phyloP scores from a whole-genome alignment of 768 basidiomycete genomes.

The Lenzites betulinus region DNA sequence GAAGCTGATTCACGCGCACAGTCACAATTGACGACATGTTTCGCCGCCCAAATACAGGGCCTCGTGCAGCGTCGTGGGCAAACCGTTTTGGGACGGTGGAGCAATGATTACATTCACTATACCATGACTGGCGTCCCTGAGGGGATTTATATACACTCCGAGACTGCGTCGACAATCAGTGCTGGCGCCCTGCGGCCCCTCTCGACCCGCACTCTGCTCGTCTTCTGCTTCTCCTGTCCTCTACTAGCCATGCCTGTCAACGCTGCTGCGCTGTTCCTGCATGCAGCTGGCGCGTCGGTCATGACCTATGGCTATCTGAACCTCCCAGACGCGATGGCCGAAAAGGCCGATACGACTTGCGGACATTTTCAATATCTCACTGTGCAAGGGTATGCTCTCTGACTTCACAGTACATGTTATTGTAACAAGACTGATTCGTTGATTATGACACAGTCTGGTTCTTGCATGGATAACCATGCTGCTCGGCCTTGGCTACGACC shows the following conservation, averaged over 20 bases:
- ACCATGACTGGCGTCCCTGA: too few species aligned
- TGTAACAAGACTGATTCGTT: background rate
- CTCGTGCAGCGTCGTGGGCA: too few species aligned
- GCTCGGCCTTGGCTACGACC: conserved; percentile 42
- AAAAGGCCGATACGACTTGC: conserved; percentile 51
- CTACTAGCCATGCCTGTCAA: conserved; percentile 11
- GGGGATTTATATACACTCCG: background rate
- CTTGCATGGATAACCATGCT: conserved; percentile 45
- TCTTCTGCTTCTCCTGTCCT: background rate
- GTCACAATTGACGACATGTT: too few species aligned
- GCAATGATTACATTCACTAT: too few species aligned
- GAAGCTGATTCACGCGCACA: too few species aligned
- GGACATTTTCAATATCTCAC: conserved; percentile 77
- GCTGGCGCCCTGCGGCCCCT: too few species aligned
- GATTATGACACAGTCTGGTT: conserved; percentile 32
- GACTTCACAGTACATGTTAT: background rate
- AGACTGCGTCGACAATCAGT: background rate
- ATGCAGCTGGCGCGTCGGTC: conserved; percentile 33
- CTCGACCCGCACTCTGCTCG: background rate
- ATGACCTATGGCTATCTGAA: conserved; percentile 41
- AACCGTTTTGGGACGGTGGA: too few species aligned
- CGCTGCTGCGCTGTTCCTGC: conserved; percentile 30
- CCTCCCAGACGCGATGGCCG: conserved; percentile 23
- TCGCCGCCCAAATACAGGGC: too few species aligned
- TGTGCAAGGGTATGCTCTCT: conserved; percentile 62